Conservation (phyloP, 257 asterid species). For the Ajuga chamaepitys region DNA sequence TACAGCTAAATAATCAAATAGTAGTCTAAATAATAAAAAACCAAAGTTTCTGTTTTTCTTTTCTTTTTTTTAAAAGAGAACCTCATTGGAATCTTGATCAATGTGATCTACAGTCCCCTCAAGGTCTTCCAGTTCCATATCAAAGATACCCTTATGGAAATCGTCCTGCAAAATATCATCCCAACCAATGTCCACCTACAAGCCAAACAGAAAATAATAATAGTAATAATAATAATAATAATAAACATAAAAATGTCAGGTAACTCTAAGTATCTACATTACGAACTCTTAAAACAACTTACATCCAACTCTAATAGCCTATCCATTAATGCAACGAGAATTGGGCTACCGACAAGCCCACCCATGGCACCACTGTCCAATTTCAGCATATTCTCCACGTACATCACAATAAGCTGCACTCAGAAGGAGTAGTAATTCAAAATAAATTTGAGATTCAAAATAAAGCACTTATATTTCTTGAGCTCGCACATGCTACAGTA, state of each 20-base stretch:
- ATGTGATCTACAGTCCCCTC: conserved; percentile 42
- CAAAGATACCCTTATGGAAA: conserved; percentile 71
- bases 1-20: not conserved
- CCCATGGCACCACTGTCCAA: conserved; percentile 65
- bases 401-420: conserved; percentile 50
- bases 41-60: not conserved
- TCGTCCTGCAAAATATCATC: conserved; percentile 73
- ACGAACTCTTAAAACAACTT: conserved; percentile 26
- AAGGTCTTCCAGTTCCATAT: conserved; percentile 82
- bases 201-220: not conserved
- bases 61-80: conserved; percentile 18
- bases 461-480: not conserved
- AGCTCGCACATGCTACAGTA: not conserved
- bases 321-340: conserved; percentile 58
- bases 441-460: not conserved
- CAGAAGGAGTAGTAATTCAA: not conserved
- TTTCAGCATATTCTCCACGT: conserved; percentile 81
- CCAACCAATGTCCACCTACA: conserved; percentile 75
- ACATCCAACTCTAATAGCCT: conserved; percentile 80
- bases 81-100: conserved; percentile 53
- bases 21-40: not conserved
- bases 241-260: not conserved
- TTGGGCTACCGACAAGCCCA: conserved; percentile 57
- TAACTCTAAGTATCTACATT: not conserved
- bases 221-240: not conserved